Evolutionary conservation across 1,284 basidiomycete genomes (phyloP).

Genomic region (Quambalaria eucalypti): DNA sequence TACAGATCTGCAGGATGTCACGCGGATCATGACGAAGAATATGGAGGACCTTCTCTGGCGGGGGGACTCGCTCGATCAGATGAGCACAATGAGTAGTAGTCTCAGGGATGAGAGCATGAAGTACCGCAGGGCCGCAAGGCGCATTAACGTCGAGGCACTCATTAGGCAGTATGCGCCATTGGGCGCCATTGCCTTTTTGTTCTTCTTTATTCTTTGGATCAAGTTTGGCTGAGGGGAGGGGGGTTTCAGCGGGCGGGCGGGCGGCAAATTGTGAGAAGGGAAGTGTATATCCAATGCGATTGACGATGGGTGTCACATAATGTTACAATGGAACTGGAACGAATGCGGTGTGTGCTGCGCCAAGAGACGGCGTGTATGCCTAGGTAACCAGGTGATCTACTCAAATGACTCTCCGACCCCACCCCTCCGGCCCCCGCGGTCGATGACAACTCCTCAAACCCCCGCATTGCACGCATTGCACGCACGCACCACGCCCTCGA

Average conservation of each 20-base stretch:
- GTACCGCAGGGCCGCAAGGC: constrained; percentile 87
- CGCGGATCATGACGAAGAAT: constrained; percentile 99
- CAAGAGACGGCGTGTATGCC: too few species aligned
- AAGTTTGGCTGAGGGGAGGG: constrained; percentile 56
- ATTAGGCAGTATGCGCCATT: constrained; percentile 89
- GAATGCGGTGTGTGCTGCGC: too few species aligned
- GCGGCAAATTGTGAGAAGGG: too few species aligned
- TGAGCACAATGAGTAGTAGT: constrained; percentile 97
- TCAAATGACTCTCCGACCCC: neutral
- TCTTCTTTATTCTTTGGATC: constrained; percentile 85
- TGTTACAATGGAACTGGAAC: too few species aligned
- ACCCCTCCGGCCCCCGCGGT: neutral
- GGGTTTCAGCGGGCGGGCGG: too few species aligned
- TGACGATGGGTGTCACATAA: too few species aligned
- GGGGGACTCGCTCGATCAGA: constrained; percentile 85
- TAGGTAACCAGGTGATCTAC: too few species aligned
- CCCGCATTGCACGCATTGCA: too few species aligned
- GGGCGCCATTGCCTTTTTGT: constrained; percentile 39
- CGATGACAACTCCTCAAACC: too few species aligned
- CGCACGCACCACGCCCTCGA: too few species aligned
- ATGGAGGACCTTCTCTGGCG: constrained; percentile 99
- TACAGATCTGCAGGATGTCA: constrained; percentile 93
- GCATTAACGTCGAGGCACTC: constrained; percentile 89
- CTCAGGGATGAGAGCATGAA: constrained; percentile 92
- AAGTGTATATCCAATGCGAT: too few species aligned